Percentiles rank a stretch among this genome's conserved stretches.
Conservation (phyloP, 805 yeast genomes). For the Zygotorulaspora chibaensis region DNA sequence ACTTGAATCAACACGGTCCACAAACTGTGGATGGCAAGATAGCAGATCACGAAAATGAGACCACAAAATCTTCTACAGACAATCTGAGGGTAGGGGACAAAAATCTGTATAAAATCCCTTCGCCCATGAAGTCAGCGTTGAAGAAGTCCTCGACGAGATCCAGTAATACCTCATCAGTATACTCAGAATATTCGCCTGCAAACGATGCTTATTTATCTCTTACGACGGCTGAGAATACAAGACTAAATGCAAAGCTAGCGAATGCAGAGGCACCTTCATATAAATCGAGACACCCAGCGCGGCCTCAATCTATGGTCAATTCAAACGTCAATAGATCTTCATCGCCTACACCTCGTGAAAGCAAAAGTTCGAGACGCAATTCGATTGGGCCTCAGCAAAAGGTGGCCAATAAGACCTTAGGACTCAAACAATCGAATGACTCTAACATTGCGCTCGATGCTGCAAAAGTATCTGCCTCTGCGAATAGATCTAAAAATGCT, state of each 20-base stretch:
- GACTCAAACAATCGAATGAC: conserved; percentile 1
- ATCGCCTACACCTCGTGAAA: conserved; percentile 17
- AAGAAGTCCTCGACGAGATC: conserved; percentile 32
- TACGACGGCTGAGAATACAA: conserved; percentile 75
- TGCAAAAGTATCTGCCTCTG: conserved; percentile 6
- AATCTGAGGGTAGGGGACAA: background rate
- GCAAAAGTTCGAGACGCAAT: conserved; percentile 10
- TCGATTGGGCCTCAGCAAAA: conserved; percentile 9
- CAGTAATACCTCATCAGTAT: conserved; percentile 17
- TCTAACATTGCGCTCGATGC: conserved; percentile 4
- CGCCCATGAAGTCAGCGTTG: conserved; percentile 46
- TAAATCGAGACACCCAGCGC: conserved; percentile 10
- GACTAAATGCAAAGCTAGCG: conserved; percentile 61
- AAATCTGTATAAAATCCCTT: conserved; percentile 12
- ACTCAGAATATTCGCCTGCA: conserved; percentile 40
- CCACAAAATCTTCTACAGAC: background rate
- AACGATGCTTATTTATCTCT: conserved; percentile 61
- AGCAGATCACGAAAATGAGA: background rate
- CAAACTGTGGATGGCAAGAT: background rate
- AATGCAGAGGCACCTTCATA: conserved; percentile 16
- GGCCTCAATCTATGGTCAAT: conserved; percentile 25
- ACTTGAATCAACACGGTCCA: conserved; percentile 4
- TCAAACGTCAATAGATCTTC: conserved; percentile 6
- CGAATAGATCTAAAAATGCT: background rate
- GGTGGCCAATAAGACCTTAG: conserved; percentile 1